These are phyloP conservation scores for Eucalyptus cloeziana DNA, from an alignment of 345 rosid genomes.

Conservation along the genomic window DNA sequence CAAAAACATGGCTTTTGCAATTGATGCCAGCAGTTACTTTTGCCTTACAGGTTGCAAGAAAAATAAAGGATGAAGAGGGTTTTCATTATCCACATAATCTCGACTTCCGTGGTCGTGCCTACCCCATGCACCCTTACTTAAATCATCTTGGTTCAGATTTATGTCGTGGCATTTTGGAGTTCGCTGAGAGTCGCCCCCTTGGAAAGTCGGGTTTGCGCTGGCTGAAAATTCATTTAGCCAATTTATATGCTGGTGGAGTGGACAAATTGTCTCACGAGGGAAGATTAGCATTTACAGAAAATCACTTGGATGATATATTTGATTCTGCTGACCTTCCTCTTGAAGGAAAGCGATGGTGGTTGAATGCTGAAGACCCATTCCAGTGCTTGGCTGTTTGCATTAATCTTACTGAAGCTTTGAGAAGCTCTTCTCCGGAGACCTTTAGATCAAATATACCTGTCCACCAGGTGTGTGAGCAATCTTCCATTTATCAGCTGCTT, in stretches of 20 bases:
- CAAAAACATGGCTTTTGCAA: background rate
- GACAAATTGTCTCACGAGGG: constrained; percentile 83
- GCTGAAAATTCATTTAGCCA: constrained; percentile 98
- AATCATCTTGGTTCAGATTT: constrained; percentile 98
- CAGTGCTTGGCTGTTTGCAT: constrained; percentile 91
- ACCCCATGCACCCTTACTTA: constrained; percentile 96
- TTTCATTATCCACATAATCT: constrained; percentile 93
- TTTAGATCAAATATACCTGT: constrained; percentile 69
- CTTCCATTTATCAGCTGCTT: background rate
- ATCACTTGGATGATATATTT: constrained; percentile 78
- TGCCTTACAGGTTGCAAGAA: constrained; percentile 80
- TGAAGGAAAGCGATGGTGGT: constrained; percentile 96
- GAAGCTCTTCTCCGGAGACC: constrained; percentile 73
- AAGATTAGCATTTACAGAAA: constrained; percentile 73
- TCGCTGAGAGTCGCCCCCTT: constrained; percentile 82
- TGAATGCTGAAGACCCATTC: constrained; percentile 93
- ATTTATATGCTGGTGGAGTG: constrained; percentile 88
- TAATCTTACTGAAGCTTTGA: constrained; percentile 81
- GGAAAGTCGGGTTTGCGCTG: constrained; percentile 77
- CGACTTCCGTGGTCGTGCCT: constrained; percentile 98
- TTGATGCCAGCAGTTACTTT: background rate
- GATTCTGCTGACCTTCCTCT: constrained; percentile 94
- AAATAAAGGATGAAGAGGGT: constrained; percentile 88
- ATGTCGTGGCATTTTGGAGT: constrained; percentile 94
- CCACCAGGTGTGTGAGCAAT: constrained; percentile 56